Percentiles rank a stretch among this genome's conserved stretches.
Evolutionary conservation across 208 protist species (phyloP).

Genomic region (Eutreptiella sp.): DNA sequence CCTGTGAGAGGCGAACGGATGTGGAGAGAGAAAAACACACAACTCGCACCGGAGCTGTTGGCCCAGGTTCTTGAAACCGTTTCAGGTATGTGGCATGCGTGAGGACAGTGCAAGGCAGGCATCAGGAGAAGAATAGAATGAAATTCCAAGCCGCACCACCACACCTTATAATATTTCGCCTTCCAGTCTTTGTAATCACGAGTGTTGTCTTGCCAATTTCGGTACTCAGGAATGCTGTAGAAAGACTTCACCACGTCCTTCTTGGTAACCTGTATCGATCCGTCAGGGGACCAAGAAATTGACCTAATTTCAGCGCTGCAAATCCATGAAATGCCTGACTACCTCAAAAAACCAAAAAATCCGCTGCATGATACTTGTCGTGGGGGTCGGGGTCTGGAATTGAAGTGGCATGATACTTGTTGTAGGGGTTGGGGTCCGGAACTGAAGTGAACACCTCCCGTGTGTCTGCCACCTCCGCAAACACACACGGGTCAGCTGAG

Average conservation of each 20-base stretch:
- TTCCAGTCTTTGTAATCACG: constrained; percentile 74
- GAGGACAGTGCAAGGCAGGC: background rate
- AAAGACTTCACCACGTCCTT: constrained; percentile 78
- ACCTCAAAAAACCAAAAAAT: constrained; percentile 23
- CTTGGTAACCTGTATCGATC: constrained; percentile 66
- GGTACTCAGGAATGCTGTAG: constrained; percentile 98
- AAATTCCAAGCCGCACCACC: too few species aligned
- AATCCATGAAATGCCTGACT: background rate
- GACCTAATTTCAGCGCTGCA: background rate
- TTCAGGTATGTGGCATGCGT: too few species aligned
- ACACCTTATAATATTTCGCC: constrained; percentile 99
- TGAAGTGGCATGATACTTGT: too few species aligned
- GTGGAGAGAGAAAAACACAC: constrained; percentile 1
- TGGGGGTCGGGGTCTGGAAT: too few species aligned
- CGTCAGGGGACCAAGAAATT: too few species aligned
- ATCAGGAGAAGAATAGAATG: background rate
- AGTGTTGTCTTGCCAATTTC: constrained; percentile 82
- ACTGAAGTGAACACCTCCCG: too few species aligned
- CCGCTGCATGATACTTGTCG: too few species aligned
- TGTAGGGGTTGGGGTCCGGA: too few species aligned
- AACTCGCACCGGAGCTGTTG: background rate
- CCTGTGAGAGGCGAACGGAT: too few species aligned
- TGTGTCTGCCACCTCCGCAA: too few species aligned
- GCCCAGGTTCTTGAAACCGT: too few species aligned
- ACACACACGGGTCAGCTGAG: too few species aligned